Conservation (phyloP, 331 rosid genomes). For the Malus hybrid region DNA sequence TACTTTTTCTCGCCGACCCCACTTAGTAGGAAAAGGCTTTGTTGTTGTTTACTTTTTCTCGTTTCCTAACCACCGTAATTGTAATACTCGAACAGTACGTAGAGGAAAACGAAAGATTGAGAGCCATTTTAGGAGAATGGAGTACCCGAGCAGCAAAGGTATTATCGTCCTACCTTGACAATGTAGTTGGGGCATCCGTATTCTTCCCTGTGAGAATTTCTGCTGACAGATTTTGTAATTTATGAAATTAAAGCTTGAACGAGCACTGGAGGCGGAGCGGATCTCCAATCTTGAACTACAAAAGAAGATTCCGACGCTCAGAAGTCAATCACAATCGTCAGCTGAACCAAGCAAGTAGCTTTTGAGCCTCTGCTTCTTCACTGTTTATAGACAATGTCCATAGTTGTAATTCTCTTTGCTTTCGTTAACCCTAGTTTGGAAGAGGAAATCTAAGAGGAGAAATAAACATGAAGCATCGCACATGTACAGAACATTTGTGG, state of each 20-base stretch:
- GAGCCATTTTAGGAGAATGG: conserved; percentile 98
- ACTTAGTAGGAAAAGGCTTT: no score
- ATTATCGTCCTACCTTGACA: conserved; percentile 3
- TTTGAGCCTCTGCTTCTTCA: neutral
- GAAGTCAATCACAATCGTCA: conserved; percentile 37
- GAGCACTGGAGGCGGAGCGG: conserved; percentile 80
- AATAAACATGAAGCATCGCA: neutral
- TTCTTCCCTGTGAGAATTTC: neutral
- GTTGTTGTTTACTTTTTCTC: no score
- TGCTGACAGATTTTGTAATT: conserved; percentile 4
- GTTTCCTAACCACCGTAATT: neutral
- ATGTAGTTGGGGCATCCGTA: neutral
- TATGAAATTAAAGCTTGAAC: conserved; percentile 59
- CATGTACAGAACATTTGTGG: neutral
- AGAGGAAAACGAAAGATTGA: conserved; percentile 89
- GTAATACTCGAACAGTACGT: conserved; percentile 50
- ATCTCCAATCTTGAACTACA: conserved; percentile 77
- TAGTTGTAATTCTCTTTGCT: neutral
- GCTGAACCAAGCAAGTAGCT: conserved; percentile 35
- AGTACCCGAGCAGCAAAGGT: conserved; percentile 97
- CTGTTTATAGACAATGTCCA: no score
- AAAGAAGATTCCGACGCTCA: conserved; percentile 49
- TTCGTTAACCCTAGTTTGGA: neutral
- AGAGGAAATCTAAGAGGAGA: neutral
- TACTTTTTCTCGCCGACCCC: no score